phyloP scores from a whole-genome alignment of 2,329 filamentous ascomycete species.

The Knufia fluminis region DNA sequence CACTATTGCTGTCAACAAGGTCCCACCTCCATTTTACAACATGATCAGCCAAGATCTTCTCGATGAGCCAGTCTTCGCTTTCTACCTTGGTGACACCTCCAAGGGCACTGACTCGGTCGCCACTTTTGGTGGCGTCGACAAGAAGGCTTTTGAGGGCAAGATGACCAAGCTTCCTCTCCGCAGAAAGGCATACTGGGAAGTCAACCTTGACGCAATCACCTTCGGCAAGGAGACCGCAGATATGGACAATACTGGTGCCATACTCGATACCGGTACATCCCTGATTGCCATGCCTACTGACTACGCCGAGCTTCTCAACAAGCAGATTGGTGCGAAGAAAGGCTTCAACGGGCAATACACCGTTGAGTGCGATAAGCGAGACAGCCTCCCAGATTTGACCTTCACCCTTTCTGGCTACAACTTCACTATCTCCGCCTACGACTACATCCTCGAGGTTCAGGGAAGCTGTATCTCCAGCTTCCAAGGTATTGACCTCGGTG shows the following conservation, averaged over 20 bases:
- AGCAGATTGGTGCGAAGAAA: conserved; percentile 97
- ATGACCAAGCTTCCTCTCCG: conserved; percentile 88
- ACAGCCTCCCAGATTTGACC: conserved; percentile 76
- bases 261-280: conserved; percentile 96
- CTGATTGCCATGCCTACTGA: conserved; percentile 88
- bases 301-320: conserved; percentile 91
- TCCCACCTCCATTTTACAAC: conserved; percentile 92
- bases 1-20: conserved; percentile 92
- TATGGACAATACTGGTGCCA: conserved; percentile 88
- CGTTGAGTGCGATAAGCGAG: conserved; percentile 77
- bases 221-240: conserved; percentile 80
- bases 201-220: conserved; percentile 84
- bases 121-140: conserved; percentile 79
- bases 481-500: conserved; percentile 89
- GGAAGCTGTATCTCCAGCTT: conserved; percentile 96
- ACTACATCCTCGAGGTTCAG: conserved; percentile 93
- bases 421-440: conserved; percentile 78
- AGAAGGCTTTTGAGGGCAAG: conserved; percentile 73
- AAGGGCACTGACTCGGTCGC: conserved; percentile 71
- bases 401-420: conserved; percentile 86
- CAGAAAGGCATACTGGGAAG: conserved; percentile 99
- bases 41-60: conserved; percentile 83
- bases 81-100: conserved; percentile 77
- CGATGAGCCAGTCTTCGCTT: conserved; percentile 88
- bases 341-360: conserved; percentile 94